Base-by-base conservation (phyloP, 768 basidiomycete genomes). In the Leccinum variicolor region DNA sequence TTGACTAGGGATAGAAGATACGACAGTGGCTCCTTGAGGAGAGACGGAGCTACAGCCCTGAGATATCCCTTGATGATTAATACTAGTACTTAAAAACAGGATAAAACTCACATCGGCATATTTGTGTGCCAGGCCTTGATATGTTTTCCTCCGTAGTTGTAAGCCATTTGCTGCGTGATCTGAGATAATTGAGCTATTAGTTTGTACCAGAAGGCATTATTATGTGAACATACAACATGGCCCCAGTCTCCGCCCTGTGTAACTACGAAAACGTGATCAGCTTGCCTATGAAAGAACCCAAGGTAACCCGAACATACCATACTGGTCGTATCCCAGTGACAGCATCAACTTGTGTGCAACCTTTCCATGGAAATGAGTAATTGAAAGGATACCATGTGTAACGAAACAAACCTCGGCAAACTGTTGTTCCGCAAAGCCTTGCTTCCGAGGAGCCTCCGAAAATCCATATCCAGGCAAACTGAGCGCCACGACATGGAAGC, bases 401-500 rank as follows among this genome's bases (percentile, higher is more conserved):
- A 45, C 2, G 26, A 51, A 14, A 56, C 57, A 26, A 41, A 81
- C 84, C 71, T 87, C 82, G 1, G 84, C 84, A 53, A 81, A 84
- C 46, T 86, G 83, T n/a, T 66, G 57, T 0, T 69, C 39, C 10
- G 60, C 64, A 58, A 86, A 87, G 0, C 84, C 83, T 56, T 75
- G 75, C 64, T 79, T 80, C 50, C 66, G 80, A 0, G 82, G 79
- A 0, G 78, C 81, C 46, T 83, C 77, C 0, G 85, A 86, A 68
- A 85, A 87, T 0, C 83, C 85, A 67, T 72, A 87, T 0, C 83
- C 84, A 10, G 85, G 86, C 17, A 87, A 62, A 62, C 85, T 81
- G 34, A 79, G 60, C 0, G 80, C 81, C 0, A 88, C 83, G 19
- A 87, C 82, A 59, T 87, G 83, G 65, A 88, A 87, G 53, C 77